Percentiles rank a stretch among this genome's conserved stretches.
phyloP scores from a whole-genome alignment of 2,329 filamentous ascomycete species.

The Penicillium polonicum region DNA sequence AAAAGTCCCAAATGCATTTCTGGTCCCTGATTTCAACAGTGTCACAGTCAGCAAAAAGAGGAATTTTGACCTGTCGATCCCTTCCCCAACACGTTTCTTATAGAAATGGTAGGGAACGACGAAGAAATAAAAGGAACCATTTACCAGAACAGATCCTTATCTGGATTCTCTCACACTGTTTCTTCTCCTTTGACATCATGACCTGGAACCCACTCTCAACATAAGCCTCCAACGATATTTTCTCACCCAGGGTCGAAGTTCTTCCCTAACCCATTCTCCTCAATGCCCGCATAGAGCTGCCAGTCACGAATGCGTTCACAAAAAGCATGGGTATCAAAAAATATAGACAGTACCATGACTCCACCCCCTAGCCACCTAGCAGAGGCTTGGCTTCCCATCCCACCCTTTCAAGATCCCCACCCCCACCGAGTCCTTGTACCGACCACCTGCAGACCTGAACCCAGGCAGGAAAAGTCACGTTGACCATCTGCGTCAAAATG shows the following conservation, averaged over 20 bases:
- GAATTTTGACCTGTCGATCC: slow-evolving; percentile 12
- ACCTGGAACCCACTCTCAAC: slow-evolving; percentile 29
- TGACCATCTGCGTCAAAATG: slow-evolving; percentile 39
- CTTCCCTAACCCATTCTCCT: slow-evolving; percentile 35
- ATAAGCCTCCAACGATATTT: slow-evolving; percentile 38
- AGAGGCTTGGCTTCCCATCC: slow-evolving; percentile 29
- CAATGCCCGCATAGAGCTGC: slow-evolving; percentile 38
- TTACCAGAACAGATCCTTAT: slow-evolving; percentile 45
- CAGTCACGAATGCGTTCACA: slow-evolving; percentile 40
- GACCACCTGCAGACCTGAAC: slow-evolving; percentile 25
- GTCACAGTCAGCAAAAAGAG: slow-evolving; percentile 8
- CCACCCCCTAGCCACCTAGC: slow-evolving; percentile 33
- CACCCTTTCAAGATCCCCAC: slow-evolving; percentile 36
- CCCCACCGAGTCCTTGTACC: slow-evolving; percentile 37
- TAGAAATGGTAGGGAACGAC: background rate
- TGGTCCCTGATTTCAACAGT: slow-evolving; percentile 35
- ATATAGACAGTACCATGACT: slow-evolving; percentile 33
- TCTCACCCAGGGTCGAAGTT: slow-evolving; percentile 34
- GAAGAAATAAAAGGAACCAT: slow-evolving; percentile 4
- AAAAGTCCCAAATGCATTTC: slow-evolving; percentile 40
- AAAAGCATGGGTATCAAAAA: slow-evolving; percentile 45
- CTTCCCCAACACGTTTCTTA: background rate
- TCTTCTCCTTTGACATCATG: slow-evolving; percentile 32
- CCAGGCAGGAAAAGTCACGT: slow-evolving; percentile 45
- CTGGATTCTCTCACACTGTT: slow-evolving; percentile 34